Evolutionary conservation across 2,329 filamentous ascomycete species (phyloP).

Genomic region (Thielaviopsis populi): DNA sequence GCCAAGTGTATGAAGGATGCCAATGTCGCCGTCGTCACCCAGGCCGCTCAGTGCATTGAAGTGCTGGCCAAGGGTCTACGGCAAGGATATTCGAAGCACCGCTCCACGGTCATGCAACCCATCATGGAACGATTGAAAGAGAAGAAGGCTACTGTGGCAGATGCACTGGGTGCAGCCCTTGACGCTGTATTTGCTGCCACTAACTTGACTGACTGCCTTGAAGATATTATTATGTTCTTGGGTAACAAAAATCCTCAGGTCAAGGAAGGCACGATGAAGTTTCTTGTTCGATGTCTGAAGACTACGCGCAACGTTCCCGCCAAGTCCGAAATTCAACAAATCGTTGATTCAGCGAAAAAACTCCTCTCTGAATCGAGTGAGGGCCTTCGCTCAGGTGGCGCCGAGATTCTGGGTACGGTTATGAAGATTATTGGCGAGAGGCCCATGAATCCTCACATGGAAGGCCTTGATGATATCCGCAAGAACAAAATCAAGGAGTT

Average conservation of each 20-base stretch:
- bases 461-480: constrained; percentile 85
- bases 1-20: constrained; percentile 99
- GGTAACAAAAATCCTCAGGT: constrained; percentile 95
- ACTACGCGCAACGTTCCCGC: constrained; percentile 70
- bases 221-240: constrained; percentile 73
- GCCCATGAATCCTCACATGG: constrained; percentile 82
- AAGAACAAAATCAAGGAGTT: constrained; percentile 95
- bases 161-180: constrained; percentile 72
- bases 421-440: constrained; percentile 99
- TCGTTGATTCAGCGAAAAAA: constrained; percentile 83
- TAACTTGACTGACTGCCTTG: constrained; percentile 68
- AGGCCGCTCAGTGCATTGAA: constrained; percentile 87
- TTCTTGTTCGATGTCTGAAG: constrained; percentile 75
- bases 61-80: constrained; percentile 74
- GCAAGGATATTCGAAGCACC: constrained; percentile 64
- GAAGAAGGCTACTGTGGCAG: constrained; percentile 80
- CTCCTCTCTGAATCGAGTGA: constrained; percentile 80
- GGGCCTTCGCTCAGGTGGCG: constrained; percentile 70
- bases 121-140: constrained; percentile 95
- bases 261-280: constrained; percentile 88
- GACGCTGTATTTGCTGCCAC: constrained; percentile 55
- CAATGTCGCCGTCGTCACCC: constrained; percentile 85
- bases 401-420: constrained; percentile 79
- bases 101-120: constrained; percentile 63
- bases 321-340: constrained; percentile 67